Evolutionary conservation across 1,139 yeast genomes (phyloP).

Genomic region (Yamadazyma atlantica): DNA sequence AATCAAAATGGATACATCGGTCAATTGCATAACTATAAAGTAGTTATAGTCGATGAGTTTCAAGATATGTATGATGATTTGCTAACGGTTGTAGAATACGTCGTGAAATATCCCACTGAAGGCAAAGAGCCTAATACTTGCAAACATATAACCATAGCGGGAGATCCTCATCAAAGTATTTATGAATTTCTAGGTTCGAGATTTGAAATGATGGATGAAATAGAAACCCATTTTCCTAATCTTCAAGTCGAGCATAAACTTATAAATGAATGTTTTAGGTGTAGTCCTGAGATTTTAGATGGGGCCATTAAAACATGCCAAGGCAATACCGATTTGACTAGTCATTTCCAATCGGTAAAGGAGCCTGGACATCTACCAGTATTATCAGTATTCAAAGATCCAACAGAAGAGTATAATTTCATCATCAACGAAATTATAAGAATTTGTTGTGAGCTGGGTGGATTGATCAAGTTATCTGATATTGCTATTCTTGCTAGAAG

Average conservation of each 20-base stretch:
- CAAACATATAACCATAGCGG: constrained; percentile 64
- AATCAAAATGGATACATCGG: constrained; percentile 16
- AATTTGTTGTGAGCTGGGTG: constrained; percentile 45
- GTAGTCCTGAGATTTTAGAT: constrained; percentile 54
- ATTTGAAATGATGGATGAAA: constrained; percentile 26
- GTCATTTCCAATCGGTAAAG: constrained; percentile 18
- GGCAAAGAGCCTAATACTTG: constrained; percentile 13
- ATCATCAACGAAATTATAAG: constrained; percentile 47
- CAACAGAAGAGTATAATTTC: constrained; percentile 39
- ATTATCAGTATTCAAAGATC: constrained; percentile 22
- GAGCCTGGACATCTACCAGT: constrained; percentile 32
- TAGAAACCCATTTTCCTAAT: constrained; percentile 26
- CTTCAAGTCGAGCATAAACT: constrained; percentile 25
- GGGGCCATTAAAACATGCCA: constrained; percentile 36
- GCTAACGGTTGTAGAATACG: constrained; percentile 39
- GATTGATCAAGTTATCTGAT: constrained; percentile 47
- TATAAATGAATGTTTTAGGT: constrained; percentile 55
- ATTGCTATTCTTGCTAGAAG: constrained; percentile 55
- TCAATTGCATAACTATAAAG: constrained; percentile 27
- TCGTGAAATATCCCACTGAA: constrained; percentile 32
- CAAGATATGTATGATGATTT: constrained; percentile 67
- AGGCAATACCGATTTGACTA: constrained; percentile 3
- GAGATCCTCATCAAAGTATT: constrained; percentile 73
- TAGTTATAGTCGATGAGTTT: constrained; percentile 68
- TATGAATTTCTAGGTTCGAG: constrained; percentile 64